phyloP scores from a whole-genome alignment of 805 yeast genomes.

The Ogataea paraovalis region DNA sequence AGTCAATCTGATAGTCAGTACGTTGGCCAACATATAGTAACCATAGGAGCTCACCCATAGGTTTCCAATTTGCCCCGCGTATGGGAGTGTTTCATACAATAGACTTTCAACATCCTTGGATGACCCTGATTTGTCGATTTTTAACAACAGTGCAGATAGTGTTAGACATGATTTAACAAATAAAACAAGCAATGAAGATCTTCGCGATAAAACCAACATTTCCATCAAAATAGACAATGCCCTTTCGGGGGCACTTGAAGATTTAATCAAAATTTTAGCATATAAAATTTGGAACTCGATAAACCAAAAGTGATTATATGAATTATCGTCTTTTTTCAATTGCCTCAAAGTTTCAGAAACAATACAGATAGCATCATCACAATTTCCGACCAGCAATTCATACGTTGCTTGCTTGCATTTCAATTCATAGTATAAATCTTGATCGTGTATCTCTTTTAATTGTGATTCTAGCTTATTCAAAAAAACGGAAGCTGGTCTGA shows the following conservation, averaged over 20 bases:
- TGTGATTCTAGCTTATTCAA: constrained; percentile 30
- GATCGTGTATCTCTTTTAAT: constrained; percentile 31
- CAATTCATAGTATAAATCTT: constrained; percentile 28
- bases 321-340: constrained; percentile 20
- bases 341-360: constrained; percentile 19
- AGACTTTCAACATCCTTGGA: constrained; percentile 39
- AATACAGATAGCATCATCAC: constrained; percentile 19
- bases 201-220: constrained; percentile 44
- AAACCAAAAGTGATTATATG: constrained; percentile 39
- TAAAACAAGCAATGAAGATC: constrained; percentile 41
- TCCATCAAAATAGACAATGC: constrained; percentile 48
- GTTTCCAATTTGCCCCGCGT: constrained; percentile 37
- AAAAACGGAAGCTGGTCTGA: constrained; percentile 32
- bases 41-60: constrained; percentile 38
- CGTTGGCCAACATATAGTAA: constrained; percentile 31
- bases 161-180: constrained; percentile 44
- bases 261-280: constrained; percentile 38
- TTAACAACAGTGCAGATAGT: constrained; percentile 42
- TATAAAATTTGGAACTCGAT: constrained; percentile 46
- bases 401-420: constrained; percentile 22
- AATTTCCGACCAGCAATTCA: constrained; percentile 20
- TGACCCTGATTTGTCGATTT: constrained; percentile 29
- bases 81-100: constrained; percentile 41
- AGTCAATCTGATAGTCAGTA: constrained; percentile 15
- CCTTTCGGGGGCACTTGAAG: constrained; percentile 41